Evolutionary conservation across 2,329 filamentous ascomycete genomes (phyloP).

Genomic region (Colletotrichum sublineola): DNA sequence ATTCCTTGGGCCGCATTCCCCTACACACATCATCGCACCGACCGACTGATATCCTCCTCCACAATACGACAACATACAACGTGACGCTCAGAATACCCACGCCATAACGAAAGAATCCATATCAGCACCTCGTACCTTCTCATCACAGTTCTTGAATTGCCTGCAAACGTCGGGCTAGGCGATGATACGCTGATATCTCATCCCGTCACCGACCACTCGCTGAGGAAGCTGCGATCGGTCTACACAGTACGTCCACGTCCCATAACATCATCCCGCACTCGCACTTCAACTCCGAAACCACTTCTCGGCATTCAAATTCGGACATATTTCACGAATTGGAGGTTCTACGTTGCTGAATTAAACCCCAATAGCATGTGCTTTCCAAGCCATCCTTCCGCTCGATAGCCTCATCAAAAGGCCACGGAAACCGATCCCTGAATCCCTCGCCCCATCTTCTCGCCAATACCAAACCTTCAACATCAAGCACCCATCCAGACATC

Average conservation of each 20-base stretch:
- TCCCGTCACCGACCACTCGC: not conserved
- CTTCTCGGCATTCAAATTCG: too few species aligned
- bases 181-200: not conserved
- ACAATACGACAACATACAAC: not conserved
- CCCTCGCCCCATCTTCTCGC: not conserved
- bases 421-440: not conserved
- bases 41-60: too few species aligned
- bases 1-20: not conserved
- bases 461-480: not conserved
- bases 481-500: not conserved
- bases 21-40: not conserved
- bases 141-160: not conserved
- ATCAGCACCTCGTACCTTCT: not conserved
- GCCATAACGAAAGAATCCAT: not conserved
- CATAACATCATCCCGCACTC: not conserved
- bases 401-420: not conserved
- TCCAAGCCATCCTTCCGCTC: not conserved
- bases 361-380: too few species aligned
- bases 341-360: too few species aligned
- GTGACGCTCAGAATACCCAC: not conserved
- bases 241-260: not conserved
- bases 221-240: not conserved
- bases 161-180: not conserved
- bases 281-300: not conserved
- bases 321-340: not conserved